A percentile compares a stretch with the other conserved stretches of the same genome.
Conservation (phyloP, 2,329 filamentous ascomycete species). For the Metarhizium brunneum region DNA sequence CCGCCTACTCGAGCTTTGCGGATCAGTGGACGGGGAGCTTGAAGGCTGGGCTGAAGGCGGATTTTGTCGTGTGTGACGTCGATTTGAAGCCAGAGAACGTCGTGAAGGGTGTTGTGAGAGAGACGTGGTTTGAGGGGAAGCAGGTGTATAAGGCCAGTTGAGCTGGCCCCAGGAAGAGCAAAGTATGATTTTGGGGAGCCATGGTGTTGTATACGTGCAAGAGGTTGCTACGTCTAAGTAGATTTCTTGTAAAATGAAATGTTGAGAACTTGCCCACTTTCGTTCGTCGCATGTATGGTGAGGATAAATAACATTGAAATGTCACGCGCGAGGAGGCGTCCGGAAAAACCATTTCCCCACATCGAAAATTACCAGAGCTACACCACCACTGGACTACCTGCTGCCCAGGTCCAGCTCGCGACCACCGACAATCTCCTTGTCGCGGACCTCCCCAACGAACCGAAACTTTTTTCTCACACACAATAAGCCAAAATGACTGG, state of each 20-base stretch:
- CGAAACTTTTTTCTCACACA: background rate
- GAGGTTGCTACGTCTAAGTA: too few species aligned
- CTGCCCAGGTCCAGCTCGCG: constrained; percentile 1
- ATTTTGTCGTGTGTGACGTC: constrained; percentile 46
- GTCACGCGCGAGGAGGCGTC: background rate
- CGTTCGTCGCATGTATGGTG: too few species aligned
- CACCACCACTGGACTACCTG: background rate
- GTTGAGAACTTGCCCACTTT: too few species aligned
- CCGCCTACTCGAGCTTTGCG: constrained; percentile 49
- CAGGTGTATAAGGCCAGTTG: constrained; percentile 22
- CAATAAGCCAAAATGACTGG: constrained; percentile 39
- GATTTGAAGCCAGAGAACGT: constrained; percentile 37
- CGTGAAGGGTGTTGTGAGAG: constrained; percentile 32
- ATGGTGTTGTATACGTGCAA: too few species aligned
- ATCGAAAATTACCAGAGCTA: constrained; percentile 4
- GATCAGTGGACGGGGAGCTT: constrained; percentile 45
- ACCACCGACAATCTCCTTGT: constrained; percentile 4
- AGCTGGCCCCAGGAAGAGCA: background rate
- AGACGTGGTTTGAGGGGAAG: constrained; percentile 45
- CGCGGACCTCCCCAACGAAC: background rate
- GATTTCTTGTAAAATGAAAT: too few species aligned
- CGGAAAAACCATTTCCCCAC: constrained; percentile 7
- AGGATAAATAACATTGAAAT: too few species aligned
- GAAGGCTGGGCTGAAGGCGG: constrained; percentile 42
- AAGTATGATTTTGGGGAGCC: too few species aligned